Conservation (phyloP, 768 basidiomycete genomes). For the Termitomyces sp. region DNA sequence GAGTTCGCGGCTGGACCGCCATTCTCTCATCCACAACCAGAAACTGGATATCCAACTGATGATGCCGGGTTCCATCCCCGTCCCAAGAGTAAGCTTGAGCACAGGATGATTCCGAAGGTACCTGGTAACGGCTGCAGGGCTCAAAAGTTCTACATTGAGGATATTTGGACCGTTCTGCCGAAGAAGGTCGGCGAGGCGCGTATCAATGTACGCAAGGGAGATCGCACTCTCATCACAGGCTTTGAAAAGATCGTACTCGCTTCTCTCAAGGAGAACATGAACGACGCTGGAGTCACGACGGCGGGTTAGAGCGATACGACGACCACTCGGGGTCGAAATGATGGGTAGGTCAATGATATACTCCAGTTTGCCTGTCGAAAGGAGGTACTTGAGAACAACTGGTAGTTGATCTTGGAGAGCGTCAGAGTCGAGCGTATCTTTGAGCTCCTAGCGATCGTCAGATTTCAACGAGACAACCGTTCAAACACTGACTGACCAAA, state of each 20-base stretch:
- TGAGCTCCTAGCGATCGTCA: conserved; percentile 9
- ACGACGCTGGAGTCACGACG: background rate
- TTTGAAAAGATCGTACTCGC: conserved; percentile 23
- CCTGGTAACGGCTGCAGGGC: conserved; percentile 17
- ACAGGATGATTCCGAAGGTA: conserved; percentile 22
- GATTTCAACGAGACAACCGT: background rate
- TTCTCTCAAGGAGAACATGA: conserved; percentile 22
- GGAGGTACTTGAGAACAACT: conserved; percentile 26
- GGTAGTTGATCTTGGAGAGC: conserved; percentile 4
- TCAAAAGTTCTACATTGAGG: conserved; percentile 27
- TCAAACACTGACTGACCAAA: conserved; percentile 18
- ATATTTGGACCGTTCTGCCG: conserved; percentile 14
- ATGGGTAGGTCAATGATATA: conserved; percentile 33
- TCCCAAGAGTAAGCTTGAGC: background rate
- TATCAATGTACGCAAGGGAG: conserved; percentile 21
- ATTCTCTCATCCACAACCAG: conserved; percentile 36
- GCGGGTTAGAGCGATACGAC: conserved; percentile 14
- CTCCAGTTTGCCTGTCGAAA: conserved; percentile 24
- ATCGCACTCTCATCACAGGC: conserved; percentile 27
- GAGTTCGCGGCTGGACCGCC: conserved; percentile 14
- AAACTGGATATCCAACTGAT: conserved; percentile 33
- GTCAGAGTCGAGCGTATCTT: conserved; percentile 2
- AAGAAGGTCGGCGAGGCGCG: conserved; percentile 17
- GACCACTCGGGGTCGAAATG: conserved; percentile 19
- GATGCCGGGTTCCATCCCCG: conserved; percentile 7